These are phyloP conservation scores for Somion occarium DNA, from an alignment of 1,284 basidiomycete species.

Conservation along the genomic window DNA sequence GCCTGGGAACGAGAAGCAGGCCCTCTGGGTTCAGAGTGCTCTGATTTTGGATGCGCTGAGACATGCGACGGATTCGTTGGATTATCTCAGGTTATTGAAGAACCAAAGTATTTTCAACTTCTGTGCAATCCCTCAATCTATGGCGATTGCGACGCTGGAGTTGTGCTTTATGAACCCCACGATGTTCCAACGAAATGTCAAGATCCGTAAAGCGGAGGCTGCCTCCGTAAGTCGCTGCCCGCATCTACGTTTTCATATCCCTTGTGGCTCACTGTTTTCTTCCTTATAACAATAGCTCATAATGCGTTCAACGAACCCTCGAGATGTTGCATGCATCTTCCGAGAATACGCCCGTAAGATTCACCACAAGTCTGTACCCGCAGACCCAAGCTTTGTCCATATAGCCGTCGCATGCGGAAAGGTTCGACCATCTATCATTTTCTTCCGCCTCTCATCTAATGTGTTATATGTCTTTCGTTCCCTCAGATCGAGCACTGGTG, in stretches of 20 bases:
- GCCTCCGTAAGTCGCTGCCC: conserved; percentile 56
- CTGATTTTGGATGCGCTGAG: conserved; percentile 90
- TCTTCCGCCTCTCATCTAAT: not conserved
- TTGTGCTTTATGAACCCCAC: conserved; percentile 90
- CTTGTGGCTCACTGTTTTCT: not conserved
- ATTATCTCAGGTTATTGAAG: conserved; percentile 85
- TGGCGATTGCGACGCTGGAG: conserved; percentile 95
- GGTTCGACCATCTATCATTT: conserved; percentile 29
- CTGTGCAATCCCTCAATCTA: conserved; percentile 91
- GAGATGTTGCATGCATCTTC: conserved; percentile 91
- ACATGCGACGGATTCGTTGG: conserved; percentile 83
- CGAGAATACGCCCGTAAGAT: conserved; percentile 79
- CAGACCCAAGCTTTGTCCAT: conserved; percentile 86
- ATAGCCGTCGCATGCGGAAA: conserved; percentile 80
- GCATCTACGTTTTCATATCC: conserved; percentile 2
- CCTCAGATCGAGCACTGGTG: conserved; percentile 86
- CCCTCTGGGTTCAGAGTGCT: conserved; percentile 77
- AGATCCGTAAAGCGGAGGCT: conserved; percentile 92
- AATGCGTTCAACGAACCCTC: conserved; percentile 85
- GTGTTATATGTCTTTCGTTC: not conserved
- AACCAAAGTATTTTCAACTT: conserved; percentile 97
- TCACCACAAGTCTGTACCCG: conserved; percentile 72
- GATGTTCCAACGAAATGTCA: conserved; percentile 91
- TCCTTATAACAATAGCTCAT: conserved; percentile 84
- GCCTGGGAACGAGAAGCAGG: conserved; percentile 52